A percentile compares a stretch with the other conserved stretches of the same genome.
Evolutionary conservation across 352 stramenopile genomes (phyloP).

Genomic region (Globisporangium canariense): DNA sequence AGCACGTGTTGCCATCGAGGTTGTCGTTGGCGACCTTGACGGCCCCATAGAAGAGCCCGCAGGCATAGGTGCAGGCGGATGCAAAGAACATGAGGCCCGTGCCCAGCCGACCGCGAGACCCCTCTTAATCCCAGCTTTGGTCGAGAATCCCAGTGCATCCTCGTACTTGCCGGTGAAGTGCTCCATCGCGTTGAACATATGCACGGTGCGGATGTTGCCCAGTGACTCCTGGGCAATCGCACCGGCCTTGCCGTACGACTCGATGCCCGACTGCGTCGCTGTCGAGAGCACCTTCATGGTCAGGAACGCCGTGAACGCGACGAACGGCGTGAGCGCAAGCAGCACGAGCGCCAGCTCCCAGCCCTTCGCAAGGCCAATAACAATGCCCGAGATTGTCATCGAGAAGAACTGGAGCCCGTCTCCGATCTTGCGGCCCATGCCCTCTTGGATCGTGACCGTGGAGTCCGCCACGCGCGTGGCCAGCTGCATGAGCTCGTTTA

Average conservation of each 20-base stretch:
- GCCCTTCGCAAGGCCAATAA: conserved; percentile 59
- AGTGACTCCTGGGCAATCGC: conserved; percentile 71
- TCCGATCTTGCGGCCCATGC: conserved; percentile 60
- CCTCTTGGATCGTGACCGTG: conserved; percentile 53
- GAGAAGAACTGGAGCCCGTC: conserved; percentile 54
- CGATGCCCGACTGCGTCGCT: conserved; percentile 43
- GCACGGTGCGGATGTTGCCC: conserved; percentile 69
- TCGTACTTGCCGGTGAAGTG: conserved; percentile 66
- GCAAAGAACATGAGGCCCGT: conserved; percentile 66
- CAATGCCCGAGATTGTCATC: conserved; percentile 59
- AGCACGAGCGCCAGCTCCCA: conserved; percentile 71
- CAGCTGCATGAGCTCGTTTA: conserved; percentile 32
- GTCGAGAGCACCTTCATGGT: conserved; percentile 47
- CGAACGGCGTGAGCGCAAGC: conserved; percentile 58
- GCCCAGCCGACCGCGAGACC: conserved; percentile 48
- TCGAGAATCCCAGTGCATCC: conserved; percentile 36
- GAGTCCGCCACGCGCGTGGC: conserved; percentile 28
- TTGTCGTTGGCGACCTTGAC: conserved; percentile 61
- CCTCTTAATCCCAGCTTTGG: conserved; percentile 46
- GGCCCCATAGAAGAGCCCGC: conserved; percentile 76
- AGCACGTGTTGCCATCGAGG: conserved; percentile 41
- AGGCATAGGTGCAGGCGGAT: conserved; percentile 64
- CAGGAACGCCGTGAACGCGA: conserved; percentile 47
- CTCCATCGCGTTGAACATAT: conserved; percentile 72
- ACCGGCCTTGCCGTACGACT: conserved; percentile 64